Conservation (phyloP, 495 filamentous ascomycete genomes). For the Stereocaulon alpinum region DNA sequence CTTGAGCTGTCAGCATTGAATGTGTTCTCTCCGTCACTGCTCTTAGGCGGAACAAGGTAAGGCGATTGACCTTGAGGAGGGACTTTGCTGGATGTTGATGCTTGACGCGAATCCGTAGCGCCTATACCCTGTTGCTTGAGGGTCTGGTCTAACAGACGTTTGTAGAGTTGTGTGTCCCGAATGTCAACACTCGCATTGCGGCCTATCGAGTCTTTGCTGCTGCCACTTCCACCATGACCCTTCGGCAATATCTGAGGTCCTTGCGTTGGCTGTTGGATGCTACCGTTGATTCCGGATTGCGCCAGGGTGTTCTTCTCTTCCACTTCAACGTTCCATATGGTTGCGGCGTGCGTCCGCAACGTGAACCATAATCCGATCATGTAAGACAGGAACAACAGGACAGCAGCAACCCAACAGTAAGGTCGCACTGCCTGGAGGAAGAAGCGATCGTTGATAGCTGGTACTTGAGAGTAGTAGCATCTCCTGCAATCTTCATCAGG, state of each 20-base stretch:
- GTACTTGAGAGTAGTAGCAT: conserved; percentile 86
- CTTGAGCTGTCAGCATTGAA: conserved; percentile 20
- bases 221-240: conserved; percentile 13
- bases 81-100: conserved; percentile 23
- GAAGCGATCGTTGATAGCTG: conserved; percentile 77
- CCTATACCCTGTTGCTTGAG: conserved; percentile 65
- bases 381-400: conserved; percentile 84
- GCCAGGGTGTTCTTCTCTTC: conserved; percentile 67
- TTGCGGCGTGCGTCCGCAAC: conserved; percentile 85
- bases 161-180: conserved; percentile 82
- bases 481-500: conserved; percentile 64
- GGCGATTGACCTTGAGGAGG: conserved; percentile 33
- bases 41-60: conserved; percentile 65
- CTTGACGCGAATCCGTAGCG: conserved; percentile 37
- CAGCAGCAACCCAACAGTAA: conserved; percentile 79
- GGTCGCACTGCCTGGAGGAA: conserved; percentile 83
- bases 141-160: conserved; percentile 84
- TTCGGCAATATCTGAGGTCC: conserved; percentile 11
- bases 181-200: conserved; percentile 36
- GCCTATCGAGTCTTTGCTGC: conserved; percentile 24
- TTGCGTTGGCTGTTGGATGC: conserved; percentile 19
- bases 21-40: conserved; percentile 31
- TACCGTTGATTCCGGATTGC: conserved; percentile 26
- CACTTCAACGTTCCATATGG: conserved; percentile 85
- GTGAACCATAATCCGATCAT: conserved; percentile 94